Evolutionary conservation across 306 rosid genomes (phyloP), one percentile per base, ranked within the genome.

Genomic region (Clitoria ternatea): DNA sequence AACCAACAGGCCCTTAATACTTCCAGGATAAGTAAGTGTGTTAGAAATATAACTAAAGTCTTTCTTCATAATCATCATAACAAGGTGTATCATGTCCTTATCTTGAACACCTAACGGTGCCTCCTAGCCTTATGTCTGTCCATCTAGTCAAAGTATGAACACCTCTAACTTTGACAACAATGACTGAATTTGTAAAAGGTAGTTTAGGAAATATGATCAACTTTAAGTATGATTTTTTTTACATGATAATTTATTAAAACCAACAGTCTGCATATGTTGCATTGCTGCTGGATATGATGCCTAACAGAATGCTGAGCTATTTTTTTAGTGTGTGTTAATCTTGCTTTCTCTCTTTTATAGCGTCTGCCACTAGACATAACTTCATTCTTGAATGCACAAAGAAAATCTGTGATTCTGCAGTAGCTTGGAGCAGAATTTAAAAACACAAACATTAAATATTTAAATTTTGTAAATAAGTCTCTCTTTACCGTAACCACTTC

Each of bases 401-500:
- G 29, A 45, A 62, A 50, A 40, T 40, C 49, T 43, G 70, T 59
- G 52, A 32, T 55, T 54, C 57, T 18, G 53, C 56, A 43, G 29
- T 22, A 61, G 37, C 69, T 55, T 61, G 66, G 62, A 62, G 35
- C 56, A 26, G 35, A 66, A 43, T 42, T 27, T 55, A 63, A 3
- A 55, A 23, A 33, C 30, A 26, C 7, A 42, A n/a, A 49, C 61
- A 70, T 32, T 67, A 55, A 50, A 76, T 39, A 37, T 29, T 56
- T 15, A 29, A 81, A 61, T 65, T 19, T 6, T 42, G 69, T 48
- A 56, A 77, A 49, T 22, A 73, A 56, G 26, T 22, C 48, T 48
- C 42, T 73, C 33, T 84, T 80, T 81, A 93, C 98, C 68, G 84
- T 93, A 65, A 93, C 80, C 77, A 84, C 52, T 73, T 93, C 90